A percentile compares a stretch with the other conserved stretches of the same genome.
Evolutionary conservation across 345 rosid species (phyloP).

Genomic region (Brassica juncea): DNA sequence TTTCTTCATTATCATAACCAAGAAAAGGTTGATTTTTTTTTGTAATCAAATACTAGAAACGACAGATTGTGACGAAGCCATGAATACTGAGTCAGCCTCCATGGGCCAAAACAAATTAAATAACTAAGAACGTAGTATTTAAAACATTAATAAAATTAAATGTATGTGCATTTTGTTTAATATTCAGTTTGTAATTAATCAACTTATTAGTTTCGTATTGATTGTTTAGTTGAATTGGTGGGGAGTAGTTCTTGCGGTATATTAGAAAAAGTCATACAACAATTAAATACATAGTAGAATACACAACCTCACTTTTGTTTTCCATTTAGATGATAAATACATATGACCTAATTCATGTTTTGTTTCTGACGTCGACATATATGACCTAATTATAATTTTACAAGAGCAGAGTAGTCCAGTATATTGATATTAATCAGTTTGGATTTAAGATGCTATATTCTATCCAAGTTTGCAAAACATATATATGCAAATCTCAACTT

Average conservation of each 20-base stretch:
- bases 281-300: background rate
- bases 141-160: background rate
- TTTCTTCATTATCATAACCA: background rate
- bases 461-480: background rate
- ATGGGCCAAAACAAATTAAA: background rate
- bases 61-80: conserved; percentile 7
- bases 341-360: conserved; percentile 21
- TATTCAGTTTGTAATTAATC: conserved; percentile 1
- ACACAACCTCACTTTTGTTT: conserved; percentile 15
- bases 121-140: background rate
- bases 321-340: conserved; percentile 10
- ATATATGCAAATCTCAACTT: conserved; percentile 8
- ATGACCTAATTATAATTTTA: conserved; percentile 20
- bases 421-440: conserved; percentile 12
- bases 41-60: background rate
- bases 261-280: conserved; percentile 2
- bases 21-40: too few relatives aligned
- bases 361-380: conserved; percentile 28
- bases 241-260: background rate
- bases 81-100: conserved; percentile 8
- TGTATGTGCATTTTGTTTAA: background rate
- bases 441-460: background rate
- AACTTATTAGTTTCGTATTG: conserved; percentile 16
- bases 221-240: conserved; percentile 14
- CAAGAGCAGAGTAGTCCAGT: conserved; percentile 2